A percentile compares a stretch with the other conserved stretches of the same genome.
phyloP scores from a whole-genome alignment of 2,329 filamentous ascomycete genomes.

The Aspergillus caelatus region DNA sequence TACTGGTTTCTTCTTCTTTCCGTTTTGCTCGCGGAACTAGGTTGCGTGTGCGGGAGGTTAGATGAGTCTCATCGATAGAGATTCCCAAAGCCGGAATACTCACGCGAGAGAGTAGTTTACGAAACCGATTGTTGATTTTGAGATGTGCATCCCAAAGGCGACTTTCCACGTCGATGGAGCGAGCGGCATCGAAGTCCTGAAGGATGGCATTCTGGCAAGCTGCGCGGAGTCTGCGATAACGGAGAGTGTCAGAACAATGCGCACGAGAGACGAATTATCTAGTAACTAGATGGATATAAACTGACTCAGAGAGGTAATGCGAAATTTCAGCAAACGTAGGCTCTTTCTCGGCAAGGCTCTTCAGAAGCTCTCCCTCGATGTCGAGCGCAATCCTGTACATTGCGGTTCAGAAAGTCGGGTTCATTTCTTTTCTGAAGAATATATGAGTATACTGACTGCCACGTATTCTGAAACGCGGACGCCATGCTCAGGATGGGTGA shows the following conservation, averaged over 20 bases:
- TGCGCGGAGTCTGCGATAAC: constrained; percentile 63
- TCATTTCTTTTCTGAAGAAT: constrained; percentile 12
- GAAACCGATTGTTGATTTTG: constrained; percentile 76
- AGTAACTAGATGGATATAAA: not conserved
- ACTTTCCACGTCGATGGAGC: constrained; percentile 66
- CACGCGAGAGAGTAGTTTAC: constrained; percentile 65
- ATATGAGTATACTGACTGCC: constrained; percentile 49
- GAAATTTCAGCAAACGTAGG: constrained; percentile 55
- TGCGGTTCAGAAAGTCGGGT: constrained; percentile 22
- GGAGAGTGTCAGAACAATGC: constrained; percentile 6
- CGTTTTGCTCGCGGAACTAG: constrained; percentile 54
- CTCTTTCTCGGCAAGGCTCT: constrained; percentile 53
- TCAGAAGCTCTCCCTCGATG: constrained; percentile 53
- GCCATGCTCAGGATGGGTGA: constrained; percentile 42
- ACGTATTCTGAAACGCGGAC: constrained; percentile 52
- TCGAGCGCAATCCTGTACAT: constrained; percentile 40
- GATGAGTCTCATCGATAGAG: not conserved
- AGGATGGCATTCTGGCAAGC: constrained; percentile 74
- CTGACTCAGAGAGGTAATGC: constrained; percentile 44
- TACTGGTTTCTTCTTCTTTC: constrained; percentile 59
- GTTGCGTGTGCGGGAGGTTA: constrained; percentile 10
- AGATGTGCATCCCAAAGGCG: constrained; percentile 79
- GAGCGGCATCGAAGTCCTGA: constrained; percentile 56
- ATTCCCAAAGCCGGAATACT: constrained; percentile 21
- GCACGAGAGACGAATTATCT: not conserved